A percentile compares a stretch with the other conserved stretches of the same genome.
Evolutionary conservation across 805 yeast genomes (phyloP).

Genomic region (Saturnispora dispora): DNA sequence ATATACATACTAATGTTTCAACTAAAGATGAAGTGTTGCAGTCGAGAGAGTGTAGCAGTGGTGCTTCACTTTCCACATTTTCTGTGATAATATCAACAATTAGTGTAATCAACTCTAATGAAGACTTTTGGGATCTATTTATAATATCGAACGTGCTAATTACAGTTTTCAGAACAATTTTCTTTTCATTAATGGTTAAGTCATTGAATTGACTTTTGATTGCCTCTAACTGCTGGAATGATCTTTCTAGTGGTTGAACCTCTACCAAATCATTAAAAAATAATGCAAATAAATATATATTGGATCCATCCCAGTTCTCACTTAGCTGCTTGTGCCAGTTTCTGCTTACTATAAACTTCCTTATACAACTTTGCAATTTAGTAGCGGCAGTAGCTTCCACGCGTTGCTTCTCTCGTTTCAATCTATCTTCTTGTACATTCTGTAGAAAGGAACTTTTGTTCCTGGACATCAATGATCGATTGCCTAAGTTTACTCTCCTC

Average conservation of each 20-base stretch:
- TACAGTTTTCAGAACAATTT: background rate
- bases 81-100: background rate
- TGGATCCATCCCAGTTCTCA: conserved; percentile 19
- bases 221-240: conserved; percentile 9
- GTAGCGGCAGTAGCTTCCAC: conserved; percentile 39
- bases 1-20: background rate
- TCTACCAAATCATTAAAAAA: conserved; percentile 20
- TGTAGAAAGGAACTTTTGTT: conserved; percentile 41
- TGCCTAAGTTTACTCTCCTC: conserved; percentile 43
- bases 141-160: background rate
- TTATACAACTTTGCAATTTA: conserved; percentile 40
- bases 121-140: background rate
- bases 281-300: conserved; percentile 22
- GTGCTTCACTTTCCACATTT: background rate
- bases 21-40: background rate
- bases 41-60: background rate
- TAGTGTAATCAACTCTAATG: background rate
- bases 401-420: conserved; percentile 50
- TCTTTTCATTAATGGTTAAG: background rate
- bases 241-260: conserved; percentile 6
- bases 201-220: background rate
- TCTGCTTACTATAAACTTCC: conserved; percentile 31
- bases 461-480: conserved; percentile 19
- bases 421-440: conserved; percentile 58
- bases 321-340: conserved; percentile 18